Conservation (phyloP, 1,139 yeast species). For the Saccharomyces hybrid region DNA sequence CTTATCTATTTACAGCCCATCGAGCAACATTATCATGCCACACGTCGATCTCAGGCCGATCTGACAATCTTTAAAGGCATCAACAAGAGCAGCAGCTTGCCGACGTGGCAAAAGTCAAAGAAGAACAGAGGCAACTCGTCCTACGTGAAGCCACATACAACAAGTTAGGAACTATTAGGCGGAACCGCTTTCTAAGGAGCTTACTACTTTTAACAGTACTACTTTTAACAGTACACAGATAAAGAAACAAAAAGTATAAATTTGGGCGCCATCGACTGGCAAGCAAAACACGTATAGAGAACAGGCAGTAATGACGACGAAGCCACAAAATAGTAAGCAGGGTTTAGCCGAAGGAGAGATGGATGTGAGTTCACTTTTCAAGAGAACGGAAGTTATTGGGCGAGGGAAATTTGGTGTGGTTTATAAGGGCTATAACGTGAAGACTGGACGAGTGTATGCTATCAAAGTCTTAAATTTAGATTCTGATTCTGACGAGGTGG, state of each 20-base stretch:
- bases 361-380: slow-evolving; percentile 39
- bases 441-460: slow-evolving; percentile 68
- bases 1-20: not conserved
- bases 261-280: not conserved
- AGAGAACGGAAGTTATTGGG: slow-evolving; percentile 86
- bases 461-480: slow-evolving; percentile 89
- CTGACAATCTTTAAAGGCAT: not conserved
- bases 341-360: not conserved
- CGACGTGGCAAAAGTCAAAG: not conserved
- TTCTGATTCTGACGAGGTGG: slow-evolving; percentile 88
- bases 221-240: not conserved
- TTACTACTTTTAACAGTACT: not conserved
- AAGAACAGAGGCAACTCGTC: not conserved
- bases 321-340: not conserved
- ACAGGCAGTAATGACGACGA: not conserved
- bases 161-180: not conserved
- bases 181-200: not conserved
- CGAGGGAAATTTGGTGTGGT: slow-evolving; percentile 96
- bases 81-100: not conserved
- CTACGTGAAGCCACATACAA: not conserved
- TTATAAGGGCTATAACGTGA: slow-evolving; percentile 58
- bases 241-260: not conserved
- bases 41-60: not conserved
- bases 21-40: not conserved
- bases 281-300: not conserved